Evolutionary conservation across 2,329 filamentous ascomycete species (phyloP), one percentile per base, ranked within the genome.

Genomic region (Teratosphaeria epicoccoides): DNA sequence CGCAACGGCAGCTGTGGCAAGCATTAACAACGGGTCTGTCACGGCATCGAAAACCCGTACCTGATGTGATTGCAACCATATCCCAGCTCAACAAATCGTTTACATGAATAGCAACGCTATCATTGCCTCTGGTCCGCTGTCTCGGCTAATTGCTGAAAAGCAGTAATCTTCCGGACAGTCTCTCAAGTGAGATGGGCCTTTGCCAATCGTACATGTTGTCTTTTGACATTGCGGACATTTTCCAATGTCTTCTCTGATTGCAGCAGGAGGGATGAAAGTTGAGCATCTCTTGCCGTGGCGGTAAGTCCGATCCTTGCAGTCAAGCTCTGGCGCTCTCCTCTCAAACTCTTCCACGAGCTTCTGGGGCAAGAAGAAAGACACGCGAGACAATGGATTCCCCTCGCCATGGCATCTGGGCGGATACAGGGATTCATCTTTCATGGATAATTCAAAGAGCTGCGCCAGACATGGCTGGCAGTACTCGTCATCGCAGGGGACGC

Each of bases 41-140:
- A 17, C 17, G 43, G 25, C 22, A 0, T 44, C 63, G 24, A 70
- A 73, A 75, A 60, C 17, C 23, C 44, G 44, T 57, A 82, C 79
- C 55, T 77, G 3, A 82, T 82, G 49, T 82, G 79, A 48, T 76
- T 69, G 53, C 80, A 82, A 1, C 80, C 79, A 0, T 29, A n/a
- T 0, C 60, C 25, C 0, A 79, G 63, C 62, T 81, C 77, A 0
- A 83, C 69, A 11, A 82, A 28, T 0, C 66, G 53, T 2, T 55
- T 57, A 56, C 80, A 83, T 0, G 55, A 51, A 3, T 59, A 61
- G 52, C 80, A 83, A 2, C 72, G 66, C 60, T 77, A 73, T 79
- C 79, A 83, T 1, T 71, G 69, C 3, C 76, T 63, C 3, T 67
- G 53, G 0, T 56, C 51, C 0, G 76, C 77, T 0, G 74, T 46